Evolutionary conservation across 805 yeast species (phyloP).

Genomic region (Saccharomycopsis sp.): DNA sequence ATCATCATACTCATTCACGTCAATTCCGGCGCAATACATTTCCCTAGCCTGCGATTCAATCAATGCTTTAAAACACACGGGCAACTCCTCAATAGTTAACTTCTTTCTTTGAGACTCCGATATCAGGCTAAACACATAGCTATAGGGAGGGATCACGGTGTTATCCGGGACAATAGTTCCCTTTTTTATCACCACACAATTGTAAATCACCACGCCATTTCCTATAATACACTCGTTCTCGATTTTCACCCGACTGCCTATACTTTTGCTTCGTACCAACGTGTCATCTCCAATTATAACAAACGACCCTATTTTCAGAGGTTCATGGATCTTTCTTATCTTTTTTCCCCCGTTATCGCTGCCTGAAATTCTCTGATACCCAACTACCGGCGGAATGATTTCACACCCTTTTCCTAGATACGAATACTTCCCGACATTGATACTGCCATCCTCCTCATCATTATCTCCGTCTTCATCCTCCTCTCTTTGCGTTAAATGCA

Average conservation of each 20-base stretch:
- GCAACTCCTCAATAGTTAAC: conserved; percentile 20
- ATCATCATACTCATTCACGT: not conserved
- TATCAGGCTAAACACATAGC: conserved; percentile 29
- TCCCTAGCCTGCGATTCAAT: conserved; percentile 21
- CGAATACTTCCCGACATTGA: conserved; percentile 38
- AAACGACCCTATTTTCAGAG: conserved; percentile 38
- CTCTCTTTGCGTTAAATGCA: not conserved
- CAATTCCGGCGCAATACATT: conserved; percentile 10
- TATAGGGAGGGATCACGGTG: conserved; percentile 42
- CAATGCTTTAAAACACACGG: conserved; percentile 21
- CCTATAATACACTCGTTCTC: conserved; percentile 36
- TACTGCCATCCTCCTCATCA: conserved; percentile 23
- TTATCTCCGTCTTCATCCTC: not conserved
- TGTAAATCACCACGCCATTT: conserved; percentile 35
- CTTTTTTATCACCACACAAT: conserved; percentile 40
- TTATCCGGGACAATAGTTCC: conserved; percentile 35
- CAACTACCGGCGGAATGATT: conserved; percentile 29
- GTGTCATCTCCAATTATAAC: conserved; percentile 32
- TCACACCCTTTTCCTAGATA: conserved; percentile 28
- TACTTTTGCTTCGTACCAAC: conserved; percentile 29
- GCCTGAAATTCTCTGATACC: not conserved
- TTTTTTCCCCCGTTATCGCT: not conserved
- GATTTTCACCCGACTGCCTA: conserved; percentile 42
- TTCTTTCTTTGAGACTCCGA: not conserved
- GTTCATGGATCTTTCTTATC: conserved; percentile 21